phyloP scores from a whole-genome alignment of 139 green algal genomes.

The Chlorella sorokiniana region DNA sequence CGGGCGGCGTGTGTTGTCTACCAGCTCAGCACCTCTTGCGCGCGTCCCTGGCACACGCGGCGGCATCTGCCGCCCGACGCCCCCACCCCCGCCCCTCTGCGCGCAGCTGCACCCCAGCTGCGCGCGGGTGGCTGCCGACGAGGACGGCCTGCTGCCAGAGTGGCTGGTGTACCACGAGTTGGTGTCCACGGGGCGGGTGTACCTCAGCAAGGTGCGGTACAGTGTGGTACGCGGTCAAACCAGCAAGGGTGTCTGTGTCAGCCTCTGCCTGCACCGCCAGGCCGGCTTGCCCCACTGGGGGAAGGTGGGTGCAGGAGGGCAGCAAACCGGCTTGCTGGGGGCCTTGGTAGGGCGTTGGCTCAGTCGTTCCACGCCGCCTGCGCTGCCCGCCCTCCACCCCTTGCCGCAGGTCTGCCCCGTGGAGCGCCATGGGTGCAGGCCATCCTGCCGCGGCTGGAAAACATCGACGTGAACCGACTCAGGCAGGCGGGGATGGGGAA shows the following conservation, averaged over 20 bases:
- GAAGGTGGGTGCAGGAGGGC: no score
- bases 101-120: constrained; percentile 80
- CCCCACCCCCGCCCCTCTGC: constrained; percentile 35
- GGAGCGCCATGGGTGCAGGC: constrained; percentile 69
- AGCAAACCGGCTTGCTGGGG: no score
- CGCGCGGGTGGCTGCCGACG: constrained; percentile 69
- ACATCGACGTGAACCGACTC: constrained; percentile 76
- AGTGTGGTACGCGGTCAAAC: neutral
- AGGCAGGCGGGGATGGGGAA: constrained; percentile 22
- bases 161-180: constrained; percentile 96
- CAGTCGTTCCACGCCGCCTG: neutral
- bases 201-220: constrained; percentile 70
- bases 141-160: constrained; percentile 89
- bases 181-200: constrained; percentile 74
- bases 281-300: no score
- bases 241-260: neutral
- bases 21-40: no score
- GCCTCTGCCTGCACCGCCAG: no score
- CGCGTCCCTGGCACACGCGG: no score
- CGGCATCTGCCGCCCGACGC: no score
- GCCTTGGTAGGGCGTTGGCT: no score
- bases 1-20: no score
- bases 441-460: constrained; percentile 71
- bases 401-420: constrained; percentile 80
- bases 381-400: neutral